Evolutionary conservation across 768 basidiomycete genomes (phyloP).

Genomic region (Tephrocybe sp.): DNA sequence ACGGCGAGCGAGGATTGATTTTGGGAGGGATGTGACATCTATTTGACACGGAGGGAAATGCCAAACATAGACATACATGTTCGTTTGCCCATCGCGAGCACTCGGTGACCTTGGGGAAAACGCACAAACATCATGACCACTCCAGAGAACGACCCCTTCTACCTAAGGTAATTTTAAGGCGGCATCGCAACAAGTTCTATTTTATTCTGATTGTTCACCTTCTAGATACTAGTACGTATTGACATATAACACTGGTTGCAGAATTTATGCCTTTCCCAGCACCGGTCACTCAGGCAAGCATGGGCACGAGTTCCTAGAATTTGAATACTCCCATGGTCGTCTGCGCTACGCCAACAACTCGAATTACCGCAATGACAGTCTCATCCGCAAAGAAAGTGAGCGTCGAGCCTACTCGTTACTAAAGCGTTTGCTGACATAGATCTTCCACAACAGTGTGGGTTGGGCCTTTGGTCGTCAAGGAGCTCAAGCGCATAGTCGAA

Average conservation of each 20-base stretch:
- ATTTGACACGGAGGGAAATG: no score
- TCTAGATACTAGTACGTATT: constrained; percentile 45
- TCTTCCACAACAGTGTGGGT: constrained; percentile 74
- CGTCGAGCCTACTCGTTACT: constrained; percentile 12
- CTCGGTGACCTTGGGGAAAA: no score
- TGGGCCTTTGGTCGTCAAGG: constrained; percentile 87
- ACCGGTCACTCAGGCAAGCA: constrained; percentile 99
- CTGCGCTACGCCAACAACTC: constrained; percentile 99
- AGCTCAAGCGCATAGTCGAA: constrained; percentile 92
- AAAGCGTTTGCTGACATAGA: not conserved
- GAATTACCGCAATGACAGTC: constrained; percentile 95
- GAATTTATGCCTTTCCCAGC: constrained; percentile 34
- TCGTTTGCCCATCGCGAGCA: no score
- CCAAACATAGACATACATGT: no score
- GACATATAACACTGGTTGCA: not conserved
- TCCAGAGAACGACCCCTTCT: constrained; percentile 75
- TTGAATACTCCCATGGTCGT: constrained; percentile 96
- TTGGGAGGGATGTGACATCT: no score
- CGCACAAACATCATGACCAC: constrained; percentile 36
- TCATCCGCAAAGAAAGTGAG: constrained; percentile 98
- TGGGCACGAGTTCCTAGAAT: constrained; percentile 97
- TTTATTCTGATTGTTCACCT: constrained; percentile 8
- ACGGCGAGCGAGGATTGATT: constrained; percentile 13
- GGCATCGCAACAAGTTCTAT: not conserved
- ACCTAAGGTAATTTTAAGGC: constrained; percentile 55